phyloP scores from a whole-genome alignment of 805 yeast species.

The Pichia cephalocereana region DNA sequence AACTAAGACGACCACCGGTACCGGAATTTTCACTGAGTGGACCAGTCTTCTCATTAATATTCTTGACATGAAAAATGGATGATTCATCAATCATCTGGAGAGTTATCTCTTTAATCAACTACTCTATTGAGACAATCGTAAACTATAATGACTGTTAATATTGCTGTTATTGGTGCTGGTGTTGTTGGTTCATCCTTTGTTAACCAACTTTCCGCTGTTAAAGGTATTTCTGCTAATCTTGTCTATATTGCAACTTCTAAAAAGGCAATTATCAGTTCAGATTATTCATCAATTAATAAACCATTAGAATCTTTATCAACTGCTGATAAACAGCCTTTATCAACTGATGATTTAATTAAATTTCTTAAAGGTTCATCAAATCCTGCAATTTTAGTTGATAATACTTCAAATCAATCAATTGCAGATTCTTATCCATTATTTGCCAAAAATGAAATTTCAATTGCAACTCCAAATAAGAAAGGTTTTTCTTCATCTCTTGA shows the following conservation, averaged over 20 bases:
- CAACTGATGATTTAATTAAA: conserved; percentile 48
- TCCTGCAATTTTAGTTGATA: conserved; percentile 85
- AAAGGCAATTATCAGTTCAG: conserved; percentile 57
- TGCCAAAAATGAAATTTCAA: conserved; percentile 69
- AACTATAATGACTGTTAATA: conserved; percentile 34
- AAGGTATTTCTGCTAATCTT: conserved; percentile 58
- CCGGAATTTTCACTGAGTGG: too few species aligned
- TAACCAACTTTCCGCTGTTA: conserved; percentile 61
- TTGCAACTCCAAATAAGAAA: conserved; percentile 98
- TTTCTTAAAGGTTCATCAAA: conserved; percentile 56
- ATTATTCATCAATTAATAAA: conserved; percentile 65
- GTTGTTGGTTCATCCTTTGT: conserved; percentile 92
- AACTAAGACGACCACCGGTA: too few species aligned
- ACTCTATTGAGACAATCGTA: too few species aligned
- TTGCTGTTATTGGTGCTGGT: conserved; percentile 82
- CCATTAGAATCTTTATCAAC: conserved; percentile 45
- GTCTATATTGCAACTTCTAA: conserved; percentile 70
- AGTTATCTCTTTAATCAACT: too few species aligned
- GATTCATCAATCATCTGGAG: too few species aligned
- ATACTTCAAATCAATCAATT: conserved; percentile 76
- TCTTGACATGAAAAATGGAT: too few species aligned
- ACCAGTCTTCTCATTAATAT: too few species aligned
- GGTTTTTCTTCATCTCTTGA: conserved; percentile 76
- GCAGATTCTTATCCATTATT: conserved; percentile 74
- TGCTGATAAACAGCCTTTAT: conserved; percentile 36